Base-by-base conservation (phyloP, 352 stramenopile species). In the Globisporangium spiculum region DNA sequence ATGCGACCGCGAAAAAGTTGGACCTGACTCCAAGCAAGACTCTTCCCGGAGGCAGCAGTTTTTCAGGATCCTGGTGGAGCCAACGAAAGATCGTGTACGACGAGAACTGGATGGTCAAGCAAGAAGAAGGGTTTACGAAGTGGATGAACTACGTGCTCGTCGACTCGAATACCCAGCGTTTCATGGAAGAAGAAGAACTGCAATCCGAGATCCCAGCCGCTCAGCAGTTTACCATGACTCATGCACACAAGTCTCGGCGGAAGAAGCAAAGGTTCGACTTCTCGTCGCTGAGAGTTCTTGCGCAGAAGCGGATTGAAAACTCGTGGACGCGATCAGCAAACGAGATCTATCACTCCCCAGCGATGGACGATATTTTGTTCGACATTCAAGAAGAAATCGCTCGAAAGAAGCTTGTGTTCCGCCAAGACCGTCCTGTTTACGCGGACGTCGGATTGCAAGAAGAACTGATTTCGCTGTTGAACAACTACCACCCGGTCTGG, bases 401-500 rank as follows among this genome's bases (percentile, higher is more conserved):
- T 4, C 75, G 75, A 36, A 78, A 90, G 38, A 89, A 86, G 30
- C 76, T 98, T n/a, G 67, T 80, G 14, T 92, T 97, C 59, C 84
- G 95, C 3, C 71, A 72, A 0, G 93, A 98, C 61, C 86, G 91
- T 6, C 91, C 96, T 44, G 81, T 98, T 36, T 94, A 97, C 74
- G 92, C 87, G 4, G 93, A 98, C 53, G 77, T 98, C 30, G 92
- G 87, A 0, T 75, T 98, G 1, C 82, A 97, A 56, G 74, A 92
- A 46, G 80, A 97, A n/a, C 67, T 98, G 3, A 76, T 97, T 5
- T 69, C 73, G 20, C 73, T 98, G 2, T 71, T 98, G 27, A 94
- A 97, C 54, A 96, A 92, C 10, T 98, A 98, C 68, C 83, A 97
- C 38, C 90, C 89, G 1, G 83, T 94, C 5, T 98, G 93, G 93